phyloP scores from a whole-genome alignment of 2,329 filamentous ascomycete genomes.

The Cadophora malorum region DNA sequence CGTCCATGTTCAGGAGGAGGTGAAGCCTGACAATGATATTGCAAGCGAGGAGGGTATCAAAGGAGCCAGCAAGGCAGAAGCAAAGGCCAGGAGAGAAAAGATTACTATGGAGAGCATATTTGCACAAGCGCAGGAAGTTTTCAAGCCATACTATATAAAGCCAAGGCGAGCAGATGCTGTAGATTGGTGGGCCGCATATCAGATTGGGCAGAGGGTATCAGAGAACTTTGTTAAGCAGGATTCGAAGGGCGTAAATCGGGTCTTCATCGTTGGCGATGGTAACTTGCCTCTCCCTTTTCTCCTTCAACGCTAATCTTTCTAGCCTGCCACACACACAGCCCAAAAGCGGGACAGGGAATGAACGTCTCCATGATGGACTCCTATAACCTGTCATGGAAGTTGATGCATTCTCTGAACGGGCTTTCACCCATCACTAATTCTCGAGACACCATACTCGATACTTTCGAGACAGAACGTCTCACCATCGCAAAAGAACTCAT shows the following conservation, averaged over 20 bases:
- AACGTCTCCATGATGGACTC: slow-evolving; percentile 64
- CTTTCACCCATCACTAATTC: slow-evolving; percentile 18
- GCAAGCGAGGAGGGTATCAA: slow-evolving; percentile 35
- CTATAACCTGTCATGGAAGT: slow-evolving; percentile 67
- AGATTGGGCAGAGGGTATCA: slow-evolving; percentile 64
- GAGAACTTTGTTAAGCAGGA: slow-evolving; percentile 48
- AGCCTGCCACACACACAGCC: slow-evolving; percentile 64
- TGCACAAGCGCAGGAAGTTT: slow-evolving; percentile 64
- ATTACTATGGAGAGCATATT: slow-evolving; percentile 71
- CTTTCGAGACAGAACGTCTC: slow-evolving; percentile 66
- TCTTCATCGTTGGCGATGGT: slow-evolving; percentile 61
- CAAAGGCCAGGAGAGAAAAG: slow-evolving; percentile 38
- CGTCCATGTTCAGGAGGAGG: slow-evolving; percentile 60
- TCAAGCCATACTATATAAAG: slow-evolving; percentile 61
- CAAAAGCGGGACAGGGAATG: slow-evolving; percentile 67
- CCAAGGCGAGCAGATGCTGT: slow-evolving; percentile 73
- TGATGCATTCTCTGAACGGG: slow-evolving; percentile 52
- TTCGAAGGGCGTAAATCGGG: slow-evolving; percentile 34
- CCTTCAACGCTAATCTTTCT: neutral
- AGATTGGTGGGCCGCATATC: slow-evolving; percentile 67
- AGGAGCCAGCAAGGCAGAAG: slow-evolving; percentile 42
- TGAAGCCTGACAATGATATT: slow-evolving; percentile 51
- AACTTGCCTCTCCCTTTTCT: slow-evolving; percentile 22
- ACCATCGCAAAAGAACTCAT: slow-evolving; percentile 70
- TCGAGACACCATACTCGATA: slow-evolving; percentile 54